Base-by-base conservation (phyloP, 2,329 filamentous ascomycete species). In the Phoma herbarum region DNA sequence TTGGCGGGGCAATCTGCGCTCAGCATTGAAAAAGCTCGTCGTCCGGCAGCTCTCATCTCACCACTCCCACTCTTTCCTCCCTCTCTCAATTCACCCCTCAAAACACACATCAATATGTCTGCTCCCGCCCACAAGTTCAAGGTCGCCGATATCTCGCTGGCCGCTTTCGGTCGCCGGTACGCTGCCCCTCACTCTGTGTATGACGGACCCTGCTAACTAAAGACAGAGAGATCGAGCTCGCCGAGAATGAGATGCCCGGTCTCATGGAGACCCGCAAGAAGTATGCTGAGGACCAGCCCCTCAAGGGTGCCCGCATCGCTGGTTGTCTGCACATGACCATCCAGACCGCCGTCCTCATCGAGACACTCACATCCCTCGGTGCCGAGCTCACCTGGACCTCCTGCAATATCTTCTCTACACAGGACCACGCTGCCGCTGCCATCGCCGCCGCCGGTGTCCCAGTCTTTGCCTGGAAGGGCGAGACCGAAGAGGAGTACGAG, bases 281-380 rank as follows among this genome's bases (percentile, higher is more conserved):
- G 86, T 99, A 98, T 81, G 91, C 91, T 73, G 81, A 81, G 63
- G 94, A 97, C 83, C 94, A 98, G 87, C 95, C 95, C 74, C 87
- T 99, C 76, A 90, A 90, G 79, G 93, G 94, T 80, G 92, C 93
- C 80, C 90, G 94, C 77, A 97, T 99, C 81, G 95, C 95, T 74
- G 95, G 95, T 78, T 98, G 95, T 84, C 86, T 98, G 80, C 93
- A 97, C 90, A 97, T 97, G 94, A 98, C 95, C 80, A 98, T 99
- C 84, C 95, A 99, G 86, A 99, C 95, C 68, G 95, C 95, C 74
- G 95, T 99, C 78, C 90, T 99, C 76, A 99, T 99, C 82, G 95
- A 99, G 89, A 99, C 95, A 69, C 89, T 99, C 78, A 91, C 86
- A 76, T 85, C 90, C 71, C 92, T 99, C 75, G 95, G 95, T 84